These are phyloP conservation scores for Marasmius tenuissimus DNA, from an alignment of 1,284 basidiomycete species.

Conservation along the genomic window DNA sequence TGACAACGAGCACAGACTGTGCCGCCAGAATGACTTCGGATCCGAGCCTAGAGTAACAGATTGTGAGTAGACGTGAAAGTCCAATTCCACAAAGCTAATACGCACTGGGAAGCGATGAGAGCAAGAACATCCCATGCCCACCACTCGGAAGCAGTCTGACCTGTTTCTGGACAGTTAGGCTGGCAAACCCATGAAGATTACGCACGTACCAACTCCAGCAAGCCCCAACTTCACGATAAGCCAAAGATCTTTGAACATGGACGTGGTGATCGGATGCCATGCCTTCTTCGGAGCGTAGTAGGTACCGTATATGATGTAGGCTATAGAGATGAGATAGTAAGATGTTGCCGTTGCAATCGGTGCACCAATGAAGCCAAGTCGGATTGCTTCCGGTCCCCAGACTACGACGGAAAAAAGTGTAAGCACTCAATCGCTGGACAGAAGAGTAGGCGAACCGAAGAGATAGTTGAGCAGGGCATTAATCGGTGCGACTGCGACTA, in stretches of 20 bases:
- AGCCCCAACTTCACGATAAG: slow-evolving; percentile 75
- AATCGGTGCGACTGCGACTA: slow-evolving; percentile 82
- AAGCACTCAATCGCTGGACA: neutral
- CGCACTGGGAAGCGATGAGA: slow-evolving; percentile 58
- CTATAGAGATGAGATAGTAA: slow-evolving; percentile 79
- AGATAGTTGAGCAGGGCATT: slow-evolving; percentile 86
- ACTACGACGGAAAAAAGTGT: slow-evolving; percentile 40
- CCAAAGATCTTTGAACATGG: slow-evolving; percentile 71
- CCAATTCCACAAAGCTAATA: slow-evolving; percentile 5
- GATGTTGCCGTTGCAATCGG: slow-evolving; percentile 88
- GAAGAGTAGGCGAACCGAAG: slow-evolving; percentile 50
- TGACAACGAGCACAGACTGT: slow-evolving; percentile 75
- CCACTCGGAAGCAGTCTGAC: slow-evolving; percentile 78
- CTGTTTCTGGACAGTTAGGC: slow-evolving; percentile 14
- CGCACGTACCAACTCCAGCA: slow-evolving; percentile 63
- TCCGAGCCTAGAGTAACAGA: slow-evolving; percentile 36
- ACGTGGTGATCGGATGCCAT: slow-evolving; percentile 78
- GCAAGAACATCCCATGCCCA: slow-evolving; percentile 87
- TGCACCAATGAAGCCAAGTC: slow-evolving; percentile 92
- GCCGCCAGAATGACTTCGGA: slow-evolving; percentile 62
- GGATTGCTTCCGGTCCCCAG: slow-evolving; percentile 77
- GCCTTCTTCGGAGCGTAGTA: slow-evolving; percentile 77
- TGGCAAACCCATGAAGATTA: neutral
- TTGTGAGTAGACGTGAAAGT: neutral
- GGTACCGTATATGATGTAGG: slow-evolving; percentile 71